Evolutionary conservation across 2,329 filamentous ascomycete species (phyloP), one percentile per base, ranked within the genome.

Genomic region (Aspergillus cejpii): DNA sequence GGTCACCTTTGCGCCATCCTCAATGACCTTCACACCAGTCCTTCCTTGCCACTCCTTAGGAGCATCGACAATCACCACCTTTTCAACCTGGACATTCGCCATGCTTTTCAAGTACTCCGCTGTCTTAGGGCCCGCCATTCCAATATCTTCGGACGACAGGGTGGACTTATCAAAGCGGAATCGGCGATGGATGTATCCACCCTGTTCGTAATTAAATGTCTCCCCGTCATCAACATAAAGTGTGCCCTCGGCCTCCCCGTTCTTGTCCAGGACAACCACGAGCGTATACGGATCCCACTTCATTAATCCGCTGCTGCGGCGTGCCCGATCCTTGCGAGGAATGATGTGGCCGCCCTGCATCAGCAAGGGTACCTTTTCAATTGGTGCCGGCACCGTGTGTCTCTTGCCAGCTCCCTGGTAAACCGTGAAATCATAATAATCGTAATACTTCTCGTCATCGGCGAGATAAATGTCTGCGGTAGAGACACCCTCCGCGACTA

Each of bases 331-430:
- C 53, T 91, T 87, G 45, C 92, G 86, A 2, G 90, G 84, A 59
- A 97, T 83, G 57, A 98, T 84, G 65, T 97, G 87, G 1, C 92
- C 92, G 37, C 88, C 91, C 55, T 85, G 88, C 85, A 97, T 92
- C 36, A 98, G 75, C 11, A 98, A 70, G 0, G 92, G 91, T 14
- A 95, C 86, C 58, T 84, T 87, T 44, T 95, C 86, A 2, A 97
- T 75, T 0, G 90, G 87, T 0, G 91, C 87, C 1, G 79, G 69
- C 28, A 96, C 73, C 1, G 79, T 84, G 49, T 87, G 74, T 29
- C 71, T 72, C 64, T 84, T 84, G 52, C 87, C 85, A 50, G 83
- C 81, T 19, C 84, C 78, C 17, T 82, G 83, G 61, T 94, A 81
- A 34, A 80, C 73, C 33, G 84, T 80, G 70, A 88, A 96, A 58